Evolutionary conservation across 1,284 basidiomycete species (phyloP).

Genomic region (Trichosporon ovoides): DNA sequence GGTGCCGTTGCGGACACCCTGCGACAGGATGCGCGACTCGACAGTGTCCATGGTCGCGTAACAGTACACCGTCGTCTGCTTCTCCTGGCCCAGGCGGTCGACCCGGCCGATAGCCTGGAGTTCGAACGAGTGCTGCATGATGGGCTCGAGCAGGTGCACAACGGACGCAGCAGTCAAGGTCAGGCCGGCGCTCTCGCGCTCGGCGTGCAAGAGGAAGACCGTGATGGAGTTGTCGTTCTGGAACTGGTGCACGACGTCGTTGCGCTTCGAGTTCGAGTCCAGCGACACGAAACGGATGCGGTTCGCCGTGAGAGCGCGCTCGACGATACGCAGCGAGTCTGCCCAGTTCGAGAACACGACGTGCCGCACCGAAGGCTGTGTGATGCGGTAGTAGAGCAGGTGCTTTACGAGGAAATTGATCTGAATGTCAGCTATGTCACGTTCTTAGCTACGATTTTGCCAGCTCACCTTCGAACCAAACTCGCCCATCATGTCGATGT

Average conservation of each 20-base stretch:
- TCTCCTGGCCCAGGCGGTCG: conserved; percentile 34
- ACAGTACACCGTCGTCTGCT: conserved; percentile 46
- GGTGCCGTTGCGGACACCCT: conserved; percentile 43
- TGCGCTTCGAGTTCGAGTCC: conserved; percentile 26
- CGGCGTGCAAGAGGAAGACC: conserved; percentile 47
- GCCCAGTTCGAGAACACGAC: conserved; percentile 48
- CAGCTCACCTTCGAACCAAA: conserved; percentile 45
- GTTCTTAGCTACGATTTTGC: no score
- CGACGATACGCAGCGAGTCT: conserved; percentile 44
- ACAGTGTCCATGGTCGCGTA: conserved; percentile 46
- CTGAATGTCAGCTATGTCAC: conserved; percentile 15
- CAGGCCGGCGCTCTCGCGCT: conserved; percentile 45
- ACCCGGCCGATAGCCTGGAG: conserved; percentile 38
- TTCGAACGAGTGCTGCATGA: conserved; percentile 47
- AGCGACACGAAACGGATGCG: conserved; percentile 38
- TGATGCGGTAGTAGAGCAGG: conserved; percentile 28
- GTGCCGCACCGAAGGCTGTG: conserved; percentile 34
- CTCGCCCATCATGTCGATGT: conserved; percentile 42
- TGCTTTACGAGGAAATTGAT: conserved; percentile 47
- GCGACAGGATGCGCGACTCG: conserved; percentile 41
- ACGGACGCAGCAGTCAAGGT: conserved; percentile 46
- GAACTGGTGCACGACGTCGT: conserved; percentile 42
- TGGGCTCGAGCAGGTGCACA: conserved; percentile 48
- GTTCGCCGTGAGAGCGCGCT: conserved; percentile 38
- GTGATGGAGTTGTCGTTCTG: conserved; percentile 36